phyloP scores from a whole-genome alignment of 495 filamentous ascomycete genomes.

The Lasiosphaeria ovina region DNA sequence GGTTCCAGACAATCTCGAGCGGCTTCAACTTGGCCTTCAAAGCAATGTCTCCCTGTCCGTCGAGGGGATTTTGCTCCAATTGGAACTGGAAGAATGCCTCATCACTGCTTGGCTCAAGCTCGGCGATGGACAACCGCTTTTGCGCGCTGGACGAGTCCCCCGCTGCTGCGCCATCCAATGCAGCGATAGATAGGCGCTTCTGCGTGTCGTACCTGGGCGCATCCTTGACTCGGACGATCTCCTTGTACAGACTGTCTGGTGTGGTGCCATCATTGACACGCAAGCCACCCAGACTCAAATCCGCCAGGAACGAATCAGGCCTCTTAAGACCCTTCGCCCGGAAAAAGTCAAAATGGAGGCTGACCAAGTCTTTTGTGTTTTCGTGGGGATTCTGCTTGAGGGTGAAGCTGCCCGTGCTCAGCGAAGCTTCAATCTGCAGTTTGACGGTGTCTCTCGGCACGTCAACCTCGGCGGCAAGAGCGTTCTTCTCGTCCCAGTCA shows the following conservation, averaged over 20 bases:
- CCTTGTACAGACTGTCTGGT: constrained; percentile 79
- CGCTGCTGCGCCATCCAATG: constrained; percentile 47
- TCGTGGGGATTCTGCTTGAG: constrained; percentile 84
- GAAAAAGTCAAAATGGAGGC: constrained; percentile 90
- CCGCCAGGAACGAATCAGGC: constrained; percentile 82
- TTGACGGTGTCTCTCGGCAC: constrained; percentile 87
- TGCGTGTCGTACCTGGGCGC: constrained; percentile 51
- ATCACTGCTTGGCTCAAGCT: constrained; percentile 55
- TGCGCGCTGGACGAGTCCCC: constrained; percentile 31
- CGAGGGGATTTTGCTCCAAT: constrained; percentile 91
- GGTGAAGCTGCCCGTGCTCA: constrained; percentile 91
- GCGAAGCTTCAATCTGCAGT: constrained; percentile 82
- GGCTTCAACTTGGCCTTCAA: constrained; percentile 89
- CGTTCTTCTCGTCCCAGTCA: constrained; percentile 96
- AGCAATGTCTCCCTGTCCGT: constrained; percentile 85
- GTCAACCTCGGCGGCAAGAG: constrained; percentile 81
- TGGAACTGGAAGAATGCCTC: constrained; percentile 89
- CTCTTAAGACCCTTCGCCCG: constrained; percentile 82
- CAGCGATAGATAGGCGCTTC: constrained; percentile 55
- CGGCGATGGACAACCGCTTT: constrained; percentile 55
- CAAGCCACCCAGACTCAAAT: constrained; percentile 87
- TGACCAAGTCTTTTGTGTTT: constrained; percentile 72
- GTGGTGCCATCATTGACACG: constrained; percentile 96
- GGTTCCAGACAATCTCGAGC: constrained; percentile 96
- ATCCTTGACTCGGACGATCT: constrained; percentile 94